Conservation (phyloP, 192 early-diverging fungal genomes). For the Paraglomus brasilianum region DNA sequence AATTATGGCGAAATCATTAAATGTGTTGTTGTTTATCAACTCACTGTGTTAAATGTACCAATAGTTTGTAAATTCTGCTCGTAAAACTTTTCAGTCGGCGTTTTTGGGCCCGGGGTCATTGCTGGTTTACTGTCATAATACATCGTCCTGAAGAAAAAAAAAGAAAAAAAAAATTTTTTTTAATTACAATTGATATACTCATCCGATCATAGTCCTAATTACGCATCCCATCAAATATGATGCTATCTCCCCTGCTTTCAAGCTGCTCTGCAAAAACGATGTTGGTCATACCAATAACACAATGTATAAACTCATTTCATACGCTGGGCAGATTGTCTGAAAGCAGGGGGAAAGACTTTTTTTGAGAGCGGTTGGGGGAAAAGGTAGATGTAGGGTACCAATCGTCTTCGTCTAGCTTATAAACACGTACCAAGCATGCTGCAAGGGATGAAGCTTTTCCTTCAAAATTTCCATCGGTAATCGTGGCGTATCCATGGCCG, state of each 20-base stretch:
- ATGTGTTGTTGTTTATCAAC: neutral
- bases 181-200: too few relatives aligned
- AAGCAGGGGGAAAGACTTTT: neutral
- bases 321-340: slow-evolving; percentile 4
- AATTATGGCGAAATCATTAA: neutral
- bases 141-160: slow-evolving; percentile 20
- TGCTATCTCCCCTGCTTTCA: neutral
- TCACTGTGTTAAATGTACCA: slow-evolving; percentile 23
- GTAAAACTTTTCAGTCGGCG: slow-evolving; percentile 11
- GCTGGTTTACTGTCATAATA: slow-evolving; percentile 32
- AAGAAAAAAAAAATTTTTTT: too few relatives aligned
- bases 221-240: too few relatives aligned
- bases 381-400: too few relatives aligned
- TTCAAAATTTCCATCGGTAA: neutral
- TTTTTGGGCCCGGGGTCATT: slow-evolving; percentile 30
- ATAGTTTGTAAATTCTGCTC: slow-evolving; percentile 29
- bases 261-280: neutral
- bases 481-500: slow-evolving; percentile 19
- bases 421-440: slow-evolving; percentile 41
- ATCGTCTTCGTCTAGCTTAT: neutral
- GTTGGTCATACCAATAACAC: neutral
- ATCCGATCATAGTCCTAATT: too few relatives aligned
- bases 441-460: slow-evolving; percentile 38
- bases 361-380: too few relatives aligned
- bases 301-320: neutral